A percentile compares a stretch with the other conserved stretches of the same genome.
phyloP scores from a whole-genome alignment of 306 rosid genomes.

The Ammopiptanthus mongolicus region DNA sequence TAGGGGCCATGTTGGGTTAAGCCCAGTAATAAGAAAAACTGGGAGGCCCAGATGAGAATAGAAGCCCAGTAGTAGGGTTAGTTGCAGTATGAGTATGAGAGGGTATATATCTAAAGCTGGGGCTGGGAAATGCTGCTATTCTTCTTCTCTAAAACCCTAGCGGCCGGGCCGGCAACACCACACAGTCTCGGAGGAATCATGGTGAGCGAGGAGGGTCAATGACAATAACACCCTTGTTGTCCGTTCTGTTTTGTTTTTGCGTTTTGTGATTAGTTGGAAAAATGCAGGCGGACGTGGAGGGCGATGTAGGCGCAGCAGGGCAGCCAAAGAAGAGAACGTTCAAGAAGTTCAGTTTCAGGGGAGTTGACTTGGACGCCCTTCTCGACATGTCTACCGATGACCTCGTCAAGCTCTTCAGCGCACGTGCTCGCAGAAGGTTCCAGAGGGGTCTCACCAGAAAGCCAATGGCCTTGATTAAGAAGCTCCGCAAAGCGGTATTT shows the following conservation, averaged over 20 bases:
- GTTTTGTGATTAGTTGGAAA: too few relatives aligned
- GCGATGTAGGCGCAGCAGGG: constrained; percentile 53
- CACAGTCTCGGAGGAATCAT: too few relatives aligned
- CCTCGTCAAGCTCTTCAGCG: constrained; percentile 76
- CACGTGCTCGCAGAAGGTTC: constrained; percentile 94
- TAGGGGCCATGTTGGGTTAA: too few relatives aligned
- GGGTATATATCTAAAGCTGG: too few relatives aligned
- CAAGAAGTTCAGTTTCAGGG: constrained; percentile 89
- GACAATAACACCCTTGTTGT: not conserved
- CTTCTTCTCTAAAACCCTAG: too few relatives aligned
- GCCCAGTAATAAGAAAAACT: too few relatives aligned
- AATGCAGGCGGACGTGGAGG: constrained; percentile 64
- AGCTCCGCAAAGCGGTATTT: constrained; percentile 96
- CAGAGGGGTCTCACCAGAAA: constrained; percentile 87
- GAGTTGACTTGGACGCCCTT: constrained; percentile 83
- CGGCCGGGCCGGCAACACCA: too few relatives aligned
- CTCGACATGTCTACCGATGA: constrained; percentile 92
- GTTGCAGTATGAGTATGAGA: too few relatives aligned
- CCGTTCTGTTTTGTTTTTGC: too few relatives aligned
- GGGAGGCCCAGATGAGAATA: too few relatives aligned
- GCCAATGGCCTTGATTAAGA: constrained; percentile 95
- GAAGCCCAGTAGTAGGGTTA: too few relatives aligned
- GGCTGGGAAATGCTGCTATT: too few relatives aligned
- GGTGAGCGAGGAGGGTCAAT: not conserved
- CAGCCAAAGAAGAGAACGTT: constrained; percentile 87